Base-by-base conservation (phyloP, 176 grass and related monocot species). In the Carex littledalei region DNA sequence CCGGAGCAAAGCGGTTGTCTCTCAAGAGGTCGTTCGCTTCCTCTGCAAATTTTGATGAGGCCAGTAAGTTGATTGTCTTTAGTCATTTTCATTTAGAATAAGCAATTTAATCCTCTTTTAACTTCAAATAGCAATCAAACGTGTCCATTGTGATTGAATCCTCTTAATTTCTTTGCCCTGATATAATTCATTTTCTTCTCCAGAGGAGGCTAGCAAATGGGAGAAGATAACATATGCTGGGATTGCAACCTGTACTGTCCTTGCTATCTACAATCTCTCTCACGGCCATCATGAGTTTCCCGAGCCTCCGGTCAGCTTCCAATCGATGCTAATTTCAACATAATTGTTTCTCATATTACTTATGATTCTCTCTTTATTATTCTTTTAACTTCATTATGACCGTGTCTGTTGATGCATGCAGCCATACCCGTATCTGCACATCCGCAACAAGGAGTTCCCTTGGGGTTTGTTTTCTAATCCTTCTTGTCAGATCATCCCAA, bases 121-220 rank as follows among this genome's bases (percentile, higher is more conserved):
- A 29, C 29, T 29, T 29, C 29, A 29, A 50, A 1, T 50, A 67
- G 12, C 29, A 8, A 64, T n/a, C 62, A 64, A 64, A 13, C 58
- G 20, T 61, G 18, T 2, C 12, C 26, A 26, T 66, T 32, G 12
- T 13, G 11, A 66, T 31, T 14, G 32, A 66, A 5, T 66, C 63
- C 21, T 68, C 14, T 68, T 5, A 35, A 68, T 17, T 54, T 7
- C 8, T 3, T 31, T n/a, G 39, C 34, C 6, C 67, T 55, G 2
- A 11, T 77, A 22, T 45, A 83, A 49, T 78, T 82, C 32, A 29
- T 21, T 49, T 89, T 81, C 22, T 59, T 39, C 6, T 78, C 1
- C 84, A 90, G 91, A 85, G 57, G 91, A 93, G 81, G 87, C 91
- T 1, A 82, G 41, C 26, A 93, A 88, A 70, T 93, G 88, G 91